Evolutionary conservation across 805 yeast genomes (phyloP).

Genomic region (Ogataea paraovalis): DNA sequence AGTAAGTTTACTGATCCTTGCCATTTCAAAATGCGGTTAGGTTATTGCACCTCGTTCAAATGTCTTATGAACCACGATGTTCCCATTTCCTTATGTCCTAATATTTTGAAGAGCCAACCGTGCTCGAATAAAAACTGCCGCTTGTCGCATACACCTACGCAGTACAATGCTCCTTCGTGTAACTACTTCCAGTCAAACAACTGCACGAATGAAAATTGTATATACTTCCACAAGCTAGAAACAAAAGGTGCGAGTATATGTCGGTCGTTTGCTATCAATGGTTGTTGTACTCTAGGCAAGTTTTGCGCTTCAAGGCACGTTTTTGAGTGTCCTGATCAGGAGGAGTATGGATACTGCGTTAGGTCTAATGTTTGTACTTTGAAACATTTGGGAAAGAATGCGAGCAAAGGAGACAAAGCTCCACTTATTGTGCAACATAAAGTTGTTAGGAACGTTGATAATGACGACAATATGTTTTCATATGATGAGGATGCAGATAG

Average conservation of each 20-base stretch:
- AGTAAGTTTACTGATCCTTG: background rate
- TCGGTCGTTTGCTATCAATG: slow-evolving; percentile 62
- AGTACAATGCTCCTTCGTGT: slow-evolving; percentile 61
- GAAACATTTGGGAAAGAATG: slow-evolving; percentile 33
- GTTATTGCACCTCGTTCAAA: background rate
- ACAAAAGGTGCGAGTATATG: slow-evolving; percentile 41
- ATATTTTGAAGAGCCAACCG: slow-evolving; percentile 28
- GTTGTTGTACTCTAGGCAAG: slow-evolving; percentile 63
- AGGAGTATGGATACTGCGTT: slow-evolving; percentile 56
- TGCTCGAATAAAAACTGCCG: slow-evolving; percentile 50
- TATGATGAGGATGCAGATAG: slow-evolving; percentile 15
- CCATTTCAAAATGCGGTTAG: background rate
- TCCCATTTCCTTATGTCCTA: slow-evolving; percentile 34
- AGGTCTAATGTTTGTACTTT: slow-evolving; percentile 50
- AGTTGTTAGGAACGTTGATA: slow-evolving; percentile 27
- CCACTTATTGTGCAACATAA: slow-evolving; percentile 6
- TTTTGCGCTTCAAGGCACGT: slow-evolving; percentile 54
- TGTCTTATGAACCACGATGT: background rate
- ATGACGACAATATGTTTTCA: slow-evolving; percentile 25
- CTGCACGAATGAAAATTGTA: slow-evolving; percentile 48
- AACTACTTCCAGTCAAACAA: slow-evolving; percentile 42
- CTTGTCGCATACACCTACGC: slow-evolving; percentile 53
- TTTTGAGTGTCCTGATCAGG: slow-evolving; percentile 68
- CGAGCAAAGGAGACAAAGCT: background rate
- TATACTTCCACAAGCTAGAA: slow-evolving; percentile 46